A percentile compares a stretch with the other conserved stretches of the same genome.
phyloP scores from a whole-genome alignment of 805 yeast genomes.

The Candida ficus region DNA sequence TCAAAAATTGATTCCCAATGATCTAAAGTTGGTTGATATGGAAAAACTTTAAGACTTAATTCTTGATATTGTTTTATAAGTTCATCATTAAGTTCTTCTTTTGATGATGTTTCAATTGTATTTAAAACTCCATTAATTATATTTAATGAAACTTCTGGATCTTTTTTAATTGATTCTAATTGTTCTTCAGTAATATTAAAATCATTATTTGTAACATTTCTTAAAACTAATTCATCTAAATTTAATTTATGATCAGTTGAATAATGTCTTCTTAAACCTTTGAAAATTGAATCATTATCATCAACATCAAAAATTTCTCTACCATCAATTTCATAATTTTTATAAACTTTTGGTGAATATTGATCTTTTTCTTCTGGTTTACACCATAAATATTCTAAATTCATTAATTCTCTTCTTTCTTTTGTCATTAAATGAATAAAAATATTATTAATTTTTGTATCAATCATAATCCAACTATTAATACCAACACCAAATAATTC shows the following conservation, averaged over 20 bases:
- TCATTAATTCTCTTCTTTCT: slow-evolving; percentile 60
- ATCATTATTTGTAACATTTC: slow-evolving; percentile 14
- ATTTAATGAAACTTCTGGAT: slow-evolving; percentile 7
- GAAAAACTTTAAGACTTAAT: slow-evolving; percentile 13
- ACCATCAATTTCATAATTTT: slow-evolving; percentile 3
- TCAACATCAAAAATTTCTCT: slow-evolving; percentile 5
- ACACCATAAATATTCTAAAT: slow-evolving; percentile 66
- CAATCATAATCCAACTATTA: slow-evolving; percentile 83
- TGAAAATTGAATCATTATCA: slow-evolving; percentile 36
- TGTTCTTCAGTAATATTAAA: slow-evolving; percentile 3
- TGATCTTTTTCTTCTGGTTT: slow-evolving; percentile 28
- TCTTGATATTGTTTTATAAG: neutral
- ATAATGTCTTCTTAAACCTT: slow-evolving; percentile 42
- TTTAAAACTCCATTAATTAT: slow-evolving; percentile 6
- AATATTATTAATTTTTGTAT: slow-evolving; percentile 57
- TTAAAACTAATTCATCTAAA: slow-evolving; percentile 10
- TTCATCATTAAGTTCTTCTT: slow-evolving; percentile 1
- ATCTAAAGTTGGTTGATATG: slow-evolving; percentile 13
- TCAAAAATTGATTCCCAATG: slow-evolving; percentile 16
- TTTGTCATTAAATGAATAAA: slow-evolving; percentile 69
- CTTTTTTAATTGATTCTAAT: slow-evolving; percentile 1
- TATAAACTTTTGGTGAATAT: slow-evolving; percentile 9
- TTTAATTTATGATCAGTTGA: slow-evolving; percentile 7
- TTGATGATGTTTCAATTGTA: slow-evolving; percentile 2
- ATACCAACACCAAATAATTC: slow-evolving; percentile 50